Conservation (phyloP, 768 basidiomycete species). For the Trametopsis cervina region DNA sequence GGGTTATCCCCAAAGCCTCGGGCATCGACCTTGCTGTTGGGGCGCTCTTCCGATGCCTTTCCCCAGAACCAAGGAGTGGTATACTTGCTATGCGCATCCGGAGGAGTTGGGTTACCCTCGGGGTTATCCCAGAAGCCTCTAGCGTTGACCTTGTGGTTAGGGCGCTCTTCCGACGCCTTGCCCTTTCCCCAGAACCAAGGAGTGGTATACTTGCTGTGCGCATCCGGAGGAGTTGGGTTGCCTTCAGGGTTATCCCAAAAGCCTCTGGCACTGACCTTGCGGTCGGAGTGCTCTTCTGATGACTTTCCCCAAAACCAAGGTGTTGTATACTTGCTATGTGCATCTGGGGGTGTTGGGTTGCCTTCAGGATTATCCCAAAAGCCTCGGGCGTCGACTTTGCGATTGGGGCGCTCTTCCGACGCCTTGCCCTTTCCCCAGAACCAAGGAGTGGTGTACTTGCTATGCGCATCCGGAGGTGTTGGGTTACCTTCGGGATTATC, state of each 20-base stretch:
- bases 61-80: constrained; percentile 51
- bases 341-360: constrained; percentile 46
- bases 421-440: too few species aligned
- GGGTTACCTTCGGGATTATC: constrained; percentile 56
- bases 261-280: constrained; percentile 22
- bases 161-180: too few species aligned
- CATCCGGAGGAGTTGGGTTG: constrained; percentile 46
- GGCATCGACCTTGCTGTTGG: constrained; percentile 23
- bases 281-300: constrained; percentile 2
- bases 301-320: too few species aligned
- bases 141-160: constrained; percentile 23
- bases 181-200: too few species aligned
- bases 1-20: constrained; percentile 52
- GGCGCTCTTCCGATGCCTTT: too few species aligned
- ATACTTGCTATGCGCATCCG: constrained; percentile 37
- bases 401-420: too few species aligned
- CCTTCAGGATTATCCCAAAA: constrained; percentile 58
- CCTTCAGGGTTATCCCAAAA: constrained; percentile 58
- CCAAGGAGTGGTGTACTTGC: constrained; percentile 47
- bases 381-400: constrained; percentile 23
- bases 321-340: constrained; percentile 39
- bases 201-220: constrained; percentile 39
- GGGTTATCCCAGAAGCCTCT: constrained; percentile 52
- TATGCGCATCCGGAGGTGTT: constrained; percentile 39
- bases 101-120: constrained; percentile 49